phyloP scores from a whole-genome alignment of 176 grass and related monocot species.

The Triticum dicoccoides region DNA sequence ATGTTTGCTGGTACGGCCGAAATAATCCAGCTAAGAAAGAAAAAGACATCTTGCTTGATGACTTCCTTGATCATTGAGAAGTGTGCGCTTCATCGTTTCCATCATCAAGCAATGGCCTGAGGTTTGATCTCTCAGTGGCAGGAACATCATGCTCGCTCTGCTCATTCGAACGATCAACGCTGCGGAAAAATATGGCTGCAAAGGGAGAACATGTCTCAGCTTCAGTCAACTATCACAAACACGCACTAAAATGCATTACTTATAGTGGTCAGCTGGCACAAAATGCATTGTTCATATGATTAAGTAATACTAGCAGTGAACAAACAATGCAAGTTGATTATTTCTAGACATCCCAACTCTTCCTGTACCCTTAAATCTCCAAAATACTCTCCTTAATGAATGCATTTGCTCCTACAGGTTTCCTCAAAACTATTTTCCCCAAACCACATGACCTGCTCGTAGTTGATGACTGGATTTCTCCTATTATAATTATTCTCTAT shows the following conservation, averaged over 20 bases:
- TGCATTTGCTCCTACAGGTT: too few species aligned
- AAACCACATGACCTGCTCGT: too few species aligned
- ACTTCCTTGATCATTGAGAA: background rate
- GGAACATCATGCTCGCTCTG: constrained; percentile 43
- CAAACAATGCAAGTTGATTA: too few species aligned
- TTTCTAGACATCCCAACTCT: too few species aligned
- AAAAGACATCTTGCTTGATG: background rate
- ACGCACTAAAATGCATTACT: background rate
- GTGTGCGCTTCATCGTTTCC: constrained; percentile 34
- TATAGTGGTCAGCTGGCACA: too few species aligned
- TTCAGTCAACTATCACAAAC: background rate
- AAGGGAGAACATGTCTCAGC: constrained; percentile 4
- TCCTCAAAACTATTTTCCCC: too few species aligned
- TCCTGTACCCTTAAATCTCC: too few species aligned
- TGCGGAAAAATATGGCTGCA: constrained; percentile 82
- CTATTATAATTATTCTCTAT: too few species aligned
- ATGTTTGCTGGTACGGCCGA: background rate
- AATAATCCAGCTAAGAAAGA: constrained; percentile 4
- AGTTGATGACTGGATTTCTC: too few species aligned
- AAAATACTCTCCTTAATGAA: too few species aligned
- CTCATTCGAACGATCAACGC: constrained; percentile 76
- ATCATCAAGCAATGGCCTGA: constrained; percentile 71
- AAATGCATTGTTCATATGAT: too few species aligned
- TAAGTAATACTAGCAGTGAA: too few species aligned
- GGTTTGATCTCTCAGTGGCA: constrained; percentile 58